Conservation (phyloP, 1,139 yeast genomes). For the Geotrichum macrosporum region DNA sequence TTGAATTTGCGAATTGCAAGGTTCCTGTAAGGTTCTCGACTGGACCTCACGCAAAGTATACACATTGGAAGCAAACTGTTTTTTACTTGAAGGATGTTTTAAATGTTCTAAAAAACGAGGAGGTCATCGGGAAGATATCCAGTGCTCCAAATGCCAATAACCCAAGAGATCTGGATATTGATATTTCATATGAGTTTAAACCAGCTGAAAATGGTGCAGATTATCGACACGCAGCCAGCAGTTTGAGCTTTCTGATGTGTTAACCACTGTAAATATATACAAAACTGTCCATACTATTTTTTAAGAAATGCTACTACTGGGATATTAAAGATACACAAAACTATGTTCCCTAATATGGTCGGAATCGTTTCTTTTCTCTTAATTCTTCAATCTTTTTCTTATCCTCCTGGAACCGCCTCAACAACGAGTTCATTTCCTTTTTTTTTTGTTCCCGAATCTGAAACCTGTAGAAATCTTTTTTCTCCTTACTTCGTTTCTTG, state of each 20-base stretch:
- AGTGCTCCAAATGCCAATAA: slow-evolving; percentile 72
- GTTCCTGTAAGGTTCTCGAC: slow-evolving; percentile 43
- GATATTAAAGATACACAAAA: too few relatives aligned
- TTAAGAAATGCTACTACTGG: too few relatives aligned
- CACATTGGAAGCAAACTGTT: slow-evolving; percentile 92
- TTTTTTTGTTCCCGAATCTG: slow-evolving; percentile 93
- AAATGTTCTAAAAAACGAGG: slow-evolving; percentile 73
- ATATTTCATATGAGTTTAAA: slow-evolving; percentile 47
- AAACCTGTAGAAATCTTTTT: slow-evolving; percentile 90
- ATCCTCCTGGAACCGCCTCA: slow-evolving; percentile 80
- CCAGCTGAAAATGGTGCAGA: slow-evolving; percentile 45
- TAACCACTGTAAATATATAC: too few relatives aligned
- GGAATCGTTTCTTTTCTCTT: slow-evolving; percentile 76
- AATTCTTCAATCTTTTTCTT: slow-evolving; percentile 76
- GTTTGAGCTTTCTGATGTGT: slow-evolving; percentile 19
- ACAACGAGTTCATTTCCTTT: slow-evolving; percentile 81
- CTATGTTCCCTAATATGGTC: slow-evolving; percentile 80
- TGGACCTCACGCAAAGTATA: slow-evolving; percentile 45
- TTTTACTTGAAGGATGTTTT: slow-evolving; percentile 83
- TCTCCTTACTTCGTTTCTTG: slow-evolving; percentile 71
- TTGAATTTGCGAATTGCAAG: slow-evolving; percentile 61
- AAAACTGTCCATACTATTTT: too few relatives aligned
- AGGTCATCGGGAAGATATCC: slow-evolving; percentile 63
- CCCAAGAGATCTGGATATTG: slow-evolving; percentile 60
- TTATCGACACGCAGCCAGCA: slow-evolving; percentile 12